These are phyloP conservation scores for Luffa acutangula DNA, from an alignment of 306 rosid species.

Conservation along the genomic window DNA sequence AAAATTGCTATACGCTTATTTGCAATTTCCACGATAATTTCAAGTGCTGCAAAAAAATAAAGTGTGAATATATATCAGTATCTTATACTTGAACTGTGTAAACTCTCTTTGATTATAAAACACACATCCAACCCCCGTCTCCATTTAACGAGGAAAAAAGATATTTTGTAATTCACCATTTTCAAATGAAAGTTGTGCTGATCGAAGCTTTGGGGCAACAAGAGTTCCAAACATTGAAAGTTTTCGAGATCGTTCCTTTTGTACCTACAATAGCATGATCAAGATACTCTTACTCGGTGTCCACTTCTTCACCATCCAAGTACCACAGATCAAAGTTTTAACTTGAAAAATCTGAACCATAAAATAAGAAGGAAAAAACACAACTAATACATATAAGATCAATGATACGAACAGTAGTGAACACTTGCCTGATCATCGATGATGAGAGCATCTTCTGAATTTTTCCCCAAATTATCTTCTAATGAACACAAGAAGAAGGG, in stretches of 20 bases:
- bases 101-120: not conserved
- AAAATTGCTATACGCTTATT: conserved; percentile 50
- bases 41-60: conserved; percentile 47
- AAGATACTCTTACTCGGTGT: conserved; percentile 11
- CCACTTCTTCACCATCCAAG: not conserved
- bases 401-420: not conserved
- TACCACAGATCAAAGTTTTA: conserved; percentile 10
- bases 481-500: not conserved
- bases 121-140: not conserved
- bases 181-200: conserved; percentile 79
- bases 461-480: not conserved
- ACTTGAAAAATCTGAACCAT: not conserved
- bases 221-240: conserved; percentile 62
- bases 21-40: conserved; percentile 61
- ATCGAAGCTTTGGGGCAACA: conserved; percentile 86
- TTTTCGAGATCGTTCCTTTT: conserved; percentile 52
- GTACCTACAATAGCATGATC: conserved; percentile 29
- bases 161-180: conserved; percentile 26
- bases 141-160: not conserved
- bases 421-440: conserved; percentile 10
- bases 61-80: not conserved
- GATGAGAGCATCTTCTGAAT: conserved; percentile 7
- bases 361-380: not conserved
- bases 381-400: not conserved
- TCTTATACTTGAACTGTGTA: not conserved